Evolutionary conservation across 495 filamentous ascomycete genomes (phyloP).

Genomic region (Usnea hakonensis): DNA sequence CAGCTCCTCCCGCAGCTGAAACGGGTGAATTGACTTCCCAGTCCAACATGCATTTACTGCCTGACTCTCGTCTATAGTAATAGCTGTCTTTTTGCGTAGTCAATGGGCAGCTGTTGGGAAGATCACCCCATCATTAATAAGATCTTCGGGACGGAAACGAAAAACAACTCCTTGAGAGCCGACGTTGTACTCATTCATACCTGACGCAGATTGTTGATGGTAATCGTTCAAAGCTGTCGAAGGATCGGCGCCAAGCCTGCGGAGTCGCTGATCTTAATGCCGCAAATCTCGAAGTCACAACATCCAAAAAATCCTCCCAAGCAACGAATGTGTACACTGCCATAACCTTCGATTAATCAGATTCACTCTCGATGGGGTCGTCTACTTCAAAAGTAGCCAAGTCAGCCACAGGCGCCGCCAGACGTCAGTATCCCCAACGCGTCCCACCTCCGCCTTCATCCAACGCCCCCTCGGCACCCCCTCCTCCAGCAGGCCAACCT

Average conservation of each 20-base stretch:
- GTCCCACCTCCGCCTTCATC: conserved; percentile 32
- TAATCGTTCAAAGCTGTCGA: background rate
- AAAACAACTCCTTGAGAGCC: background rate
- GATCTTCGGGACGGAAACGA: background rate
- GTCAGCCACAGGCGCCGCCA: conserved; percentile 45
- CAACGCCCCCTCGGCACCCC: conserved; percentile 24
- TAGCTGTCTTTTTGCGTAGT: background rate
- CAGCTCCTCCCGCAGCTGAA: background rate
- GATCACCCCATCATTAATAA: background rate
- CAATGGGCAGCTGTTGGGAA: background rate
- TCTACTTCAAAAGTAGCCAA: conserved; percentile 54
- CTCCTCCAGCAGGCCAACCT: conserved; percentile 24
- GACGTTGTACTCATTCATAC: background rate
- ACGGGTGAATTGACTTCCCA: background rate
- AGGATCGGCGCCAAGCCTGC: background rate
- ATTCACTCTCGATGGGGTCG: conserved; percentile 46
- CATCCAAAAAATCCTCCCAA: background rate
- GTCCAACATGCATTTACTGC: background rate
- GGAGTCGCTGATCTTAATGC: conserved; percentile 2
- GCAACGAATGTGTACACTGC: background rate
- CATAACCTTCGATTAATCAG: no score
- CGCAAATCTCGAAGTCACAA: background rate
- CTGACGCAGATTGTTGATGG: background rate
- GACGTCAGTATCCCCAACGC: conserved; percentile 51
- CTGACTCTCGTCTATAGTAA: background rate